Percentiles rank a stretch among this genome's conserved stretches.
phyloP scores from a whole-genome alignment of 768 basidiomycete species.

The Amanita muscaria region DNA sequence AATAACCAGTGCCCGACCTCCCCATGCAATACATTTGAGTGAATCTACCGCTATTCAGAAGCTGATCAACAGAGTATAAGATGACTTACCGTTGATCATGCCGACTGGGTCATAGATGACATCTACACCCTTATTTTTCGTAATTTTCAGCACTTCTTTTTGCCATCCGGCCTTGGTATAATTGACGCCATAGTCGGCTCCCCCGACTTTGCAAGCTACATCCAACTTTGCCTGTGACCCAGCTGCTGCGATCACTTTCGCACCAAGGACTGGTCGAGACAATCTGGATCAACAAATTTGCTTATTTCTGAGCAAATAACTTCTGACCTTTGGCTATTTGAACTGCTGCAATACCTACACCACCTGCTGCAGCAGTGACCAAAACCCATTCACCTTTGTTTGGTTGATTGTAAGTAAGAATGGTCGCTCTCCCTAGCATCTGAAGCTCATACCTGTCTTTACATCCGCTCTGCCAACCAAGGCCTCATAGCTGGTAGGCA shows the following conservation, averaged over 20 bases:
- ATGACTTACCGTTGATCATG: conserved; percentile 46
- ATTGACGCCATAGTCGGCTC: conserved; percentile 77
- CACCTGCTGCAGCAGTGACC: conserved; percentile 92
- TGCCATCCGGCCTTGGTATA: conserved; percentile 82
- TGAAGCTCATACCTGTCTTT: conserved; percentile 48
- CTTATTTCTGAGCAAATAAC: no score
- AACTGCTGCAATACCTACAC: conserved; percentile 86
- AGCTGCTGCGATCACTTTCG: conserved; percentile 91
- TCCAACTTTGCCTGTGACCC: conserved; percentile 73
- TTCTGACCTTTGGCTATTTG: conserved; percentile 88
- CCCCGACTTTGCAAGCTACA: conserved; percentile 64
- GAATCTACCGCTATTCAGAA: conserved; percentile 40
- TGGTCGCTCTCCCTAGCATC: not conserved
- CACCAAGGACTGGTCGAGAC: conserved; percentile 85
- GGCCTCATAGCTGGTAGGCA: conserved; percentile 91
- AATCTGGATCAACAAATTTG: no score
- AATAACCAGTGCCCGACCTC: conserved; percentile 86
- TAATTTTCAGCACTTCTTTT: conserved; percentile 78
- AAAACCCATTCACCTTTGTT: conserved; percentile 87
- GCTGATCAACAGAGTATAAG: not conserved
- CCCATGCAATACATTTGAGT: conserved; percentile 91
- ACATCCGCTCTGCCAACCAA: conserved; percentile 78
- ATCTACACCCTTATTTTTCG: conserved; percentile 77
- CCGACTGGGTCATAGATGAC: conserved; percentile 87
- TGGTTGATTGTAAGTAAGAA: not conserved